These are phyloP conservation scores for Fusarium drepaniforme DNA, from an alignment of 2,329 filamentous ascomycete species.

Conservation along the genomic window DNA sequence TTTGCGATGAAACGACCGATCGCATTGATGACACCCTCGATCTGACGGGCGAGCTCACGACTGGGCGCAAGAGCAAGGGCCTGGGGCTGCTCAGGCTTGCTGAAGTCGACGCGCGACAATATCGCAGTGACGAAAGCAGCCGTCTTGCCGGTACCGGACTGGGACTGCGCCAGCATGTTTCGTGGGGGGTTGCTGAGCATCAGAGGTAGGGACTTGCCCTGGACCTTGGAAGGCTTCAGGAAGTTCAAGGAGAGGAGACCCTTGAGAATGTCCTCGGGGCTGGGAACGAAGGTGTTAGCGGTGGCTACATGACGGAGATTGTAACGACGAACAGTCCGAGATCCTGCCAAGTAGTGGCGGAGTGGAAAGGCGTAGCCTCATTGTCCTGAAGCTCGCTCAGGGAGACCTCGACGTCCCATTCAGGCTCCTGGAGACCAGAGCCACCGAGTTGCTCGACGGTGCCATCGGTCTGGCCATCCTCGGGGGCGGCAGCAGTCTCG, in stretches of 20 bases:
- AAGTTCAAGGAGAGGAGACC: constrained; percentile 88
- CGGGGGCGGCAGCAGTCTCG: constrained; percentile 26
- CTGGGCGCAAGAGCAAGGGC: constrained; percentile 91
- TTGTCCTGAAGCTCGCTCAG: constrained; percentile 90
- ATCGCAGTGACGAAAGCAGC: constrained; percentile 96
- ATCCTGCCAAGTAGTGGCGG: constrained; percentile 85
- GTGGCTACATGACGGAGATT: not conserved
- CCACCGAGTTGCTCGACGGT: constrained; percentile 55
- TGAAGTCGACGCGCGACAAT: constrained; percentile 85
- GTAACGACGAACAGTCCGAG: constrained; percentile 76
- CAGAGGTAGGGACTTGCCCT: constrained; percentile 92
- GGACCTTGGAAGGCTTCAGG: constrained; percentile 96
- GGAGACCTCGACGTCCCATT: constrained; percentile 92
- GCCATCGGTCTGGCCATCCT: constrained; percentile 54
- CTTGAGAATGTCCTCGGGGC: constrained; percentile 72
- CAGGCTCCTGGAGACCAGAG: constrained; percentile 74
- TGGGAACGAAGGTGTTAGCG: constrained; percentile 29
- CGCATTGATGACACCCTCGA: constrained; percentile 83
- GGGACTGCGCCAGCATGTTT: constrained; percentile 99
- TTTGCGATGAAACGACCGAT: constrained; percentile 88
- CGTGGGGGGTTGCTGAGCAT: constrained; percentile 87
- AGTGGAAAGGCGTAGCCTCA: constrained; percentile 88
- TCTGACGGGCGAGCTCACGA: constrained; percentile 94
- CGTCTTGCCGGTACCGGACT: constrained; percentile 98
- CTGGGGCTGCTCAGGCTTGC: constrained; percentile 77